Base-by-base conservation (phyloP, 2,329 filamentous ascomycete genomes). In the Penicillium fuscoglaucum region DNA sequence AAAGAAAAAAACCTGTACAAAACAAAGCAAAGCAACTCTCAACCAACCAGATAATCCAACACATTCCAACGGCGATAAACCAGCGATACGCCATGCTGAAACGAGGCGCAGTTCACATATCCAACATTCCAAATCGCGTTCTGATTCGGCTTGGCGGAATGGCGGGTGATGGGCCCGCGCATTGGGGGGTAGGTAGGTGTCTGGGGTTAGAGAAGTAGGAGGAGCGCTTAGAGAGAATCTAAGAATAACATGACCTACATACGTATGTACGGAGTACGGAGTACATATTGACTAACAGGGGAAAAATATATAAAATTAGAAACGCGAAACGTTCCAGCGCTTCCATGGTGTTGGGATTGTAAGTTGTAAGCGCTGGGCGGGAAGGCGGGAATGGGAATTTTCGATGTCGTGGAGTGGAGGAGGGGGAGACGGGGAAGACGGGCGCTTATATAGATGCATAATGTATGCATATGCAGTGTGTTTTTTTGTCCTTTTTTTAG, bases 391-490 rank as follows among this genome's bases (percentile, higher is more conserved):
- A 6, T 21, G 12, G 41, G 5, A 28, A 15, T 43, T 13, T 26
- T 6, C 5, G 26, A 1, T 26, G 26, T 5, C 26, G 6, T 26
- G 26, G 26, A 26, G 26, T n/a, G 39, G 19, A 15, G 19, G 39
- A 26, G 6, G 24, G 19, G 13, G 5, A 35, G 15, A 17, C 6
- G 39, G 40, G 28, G 26, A 19, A 31, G 54, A 56, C 26, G 49
- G 59, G 64, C 64, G 64, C 63, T 65, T 66, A 66, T 65, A 60
- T 61, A 65, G 31, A 37, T 39, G 55, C 61, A 54, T 31, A 13
- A 26, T 52, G 40, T 26, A 48, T 39, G 55, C 61, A 54, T 28
- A 31, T 49, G 40, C 49, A 21, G 40, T 35, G 50, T 37, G 24
- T 21, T 39, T 13, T 13, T 31, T 12, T 31, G 19, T 39, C 46